Evolutionary conservation across 2,329 filamentous ascomycete genomes (phyloP).

Genomic region (Claviceps sorghi): DNA sequence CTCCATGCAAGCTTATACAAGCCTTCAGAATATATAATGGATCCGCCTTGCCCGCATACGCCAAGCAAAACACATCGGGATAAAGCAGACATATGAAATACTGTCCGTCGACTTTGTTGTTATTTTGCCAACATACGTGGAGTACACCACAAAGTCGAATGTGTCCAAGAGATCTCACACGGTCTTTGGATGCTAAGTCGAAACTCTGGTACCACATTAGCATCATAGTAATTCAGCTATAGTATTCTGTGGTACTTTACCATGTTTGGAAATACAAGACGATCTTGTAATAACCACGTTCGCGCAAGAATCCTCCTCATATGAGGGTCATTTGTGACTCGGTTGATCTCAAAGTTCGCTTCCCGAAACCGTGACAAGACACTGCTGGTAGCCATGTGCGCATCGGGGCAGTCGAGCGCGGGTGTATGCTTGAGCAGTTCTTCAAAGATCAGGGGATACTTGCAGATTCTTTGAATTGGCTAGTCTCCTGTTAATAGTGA

Average conservation of each 20-base stretch:
- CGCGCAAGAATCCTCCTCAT: conserved; percentile 60
- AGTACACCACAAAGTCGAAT: conserved; percentile 70
- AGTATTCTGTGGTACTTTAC: conserved; percentile 26
- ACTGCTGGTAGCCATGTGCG: conserved; percentile 66
- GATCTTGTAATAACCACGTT: conserved; percentile 73
- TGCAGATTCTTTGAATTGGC: conserved; percentile 86
- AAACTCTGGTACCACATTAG: conserved; percentile 23
- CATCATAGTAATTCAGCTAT: neutral
- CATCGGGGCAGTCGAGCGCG: conserved; percentile 68
- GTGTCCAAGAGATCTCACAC: conserved; percentile 69
- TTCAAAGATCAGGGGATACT: conserved; percentile 74
- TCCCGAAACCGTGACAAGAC: conserved; percentile 58
- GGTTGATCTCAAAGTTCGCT: conserved; percentile 66
- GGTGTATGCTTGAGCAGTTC: conserved; percentile 75
- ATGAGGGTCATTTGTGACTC: conserved; percentile 61
- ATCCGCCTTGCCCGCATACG: conserved; percentile 48
- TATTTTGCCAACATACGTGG: conserved; percentile 67
- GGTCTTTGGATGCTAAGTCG: conserved; percentile 39
- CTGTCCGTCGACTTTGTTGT: conserved; percentile 51
- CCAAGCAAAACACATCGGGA: conserved; percentile 62
- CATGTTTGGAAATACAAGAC: conserved; percentile 58
- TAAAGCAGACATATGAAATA: conserved; percentile 85
- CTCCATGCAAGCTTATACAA: conserved; percentile 52
- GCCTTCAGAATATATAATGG: conserved; percentile 60
- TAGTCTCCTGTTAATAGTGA: conserved; percentile 20